Base-by-base conservation (phyloP, 2,329 filamentous ascomycete species). In the Fusarium sp. region DNA sequence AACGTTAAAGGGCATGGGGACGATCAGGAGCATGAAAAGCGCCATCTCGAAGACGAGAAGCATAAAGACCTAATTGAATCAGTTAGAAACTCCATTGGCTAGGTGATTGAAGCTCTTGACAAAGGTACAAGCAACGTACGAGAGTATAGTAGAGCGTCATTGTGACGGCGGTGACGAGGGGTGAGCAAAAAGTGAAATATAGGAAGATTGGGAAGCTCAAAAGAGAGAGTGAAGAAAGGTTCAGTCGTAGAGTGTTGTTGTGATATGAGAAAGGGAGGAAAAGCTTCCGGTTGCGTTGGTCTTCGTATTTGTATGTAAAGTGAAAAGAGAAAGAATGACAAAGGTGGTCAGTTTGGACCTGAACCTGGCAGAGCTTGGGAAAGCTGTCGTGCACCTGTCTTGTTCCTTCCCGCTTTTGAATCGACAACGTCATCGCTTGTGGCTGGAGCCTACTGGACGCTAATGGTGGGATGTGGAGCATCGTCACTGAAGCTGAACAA, bases 1-100 rank as follows among this genome's bases (percentile, higher is more conserved):
- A 82, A 93, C 83, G 73, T 88, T 91, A 86, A 97, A 98, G 49
- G 96, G 96, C 78, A 98, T 89, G 29, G 96, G 96, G 62, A 99
- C 82, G 83, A 95, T 90, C 78, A 95, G 87, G 75, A 93, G 85
- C 87, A 93, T 89, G 84, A 95, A 94, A 77, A 97, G 85, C 69
- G 85, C 85, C 92, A 96, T 95, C 90, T 96, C 93, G 78, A 90
- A 87, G 83, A 96, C 90, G 78, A 96, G 87, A 78, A 95, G 89
- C 81, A 93, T 83, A 84, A 97, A 97, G 78, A 96, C 93, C 94
- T 96, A 73, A 54, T 52, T 10, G 73, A 80, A 68, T 82, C 23
- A 49, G 64, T 76, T 52, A 77, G 70, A 42, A 21, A 59, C 35
- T 42, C 29, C 31, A 33, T 60, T 27, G 29, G 7, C 10, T 14